Percentiles rank a stretch among this genome's conserved stretches.
Evolutionary conservation across 176 grass and related monocot genomes (phyloP).

Genomic region (Ampelocalamus luodianensis): DNA sequence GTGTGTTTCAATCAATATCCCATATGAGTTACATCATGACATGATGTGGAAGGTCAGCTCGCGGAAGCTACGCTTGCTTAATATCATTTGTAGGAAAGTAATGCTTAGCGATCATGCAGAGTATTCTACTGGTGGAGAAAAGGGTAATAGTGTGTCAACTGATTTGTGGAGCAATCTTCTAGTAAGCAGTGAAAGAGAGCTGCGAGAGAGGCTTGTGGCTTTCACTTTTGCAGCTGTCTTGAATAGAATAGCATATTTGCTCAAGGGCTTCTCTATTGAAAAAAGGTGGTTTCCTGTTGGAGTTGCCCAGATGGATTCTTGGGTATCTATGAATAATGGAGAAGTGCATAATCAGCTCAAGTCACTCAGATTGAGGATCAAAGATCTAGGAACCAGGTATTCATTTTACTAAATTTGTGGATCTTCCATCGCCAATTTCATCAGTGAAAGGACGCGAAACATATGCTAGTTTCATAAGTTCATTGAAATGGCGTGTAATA

Average conservation of each 20-base stretch:
- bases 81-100: conserved; percentile 85
- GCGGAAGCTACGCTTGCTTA: conserved; percentile 74
- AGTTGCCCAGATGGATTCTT: conserved; percentile 72
- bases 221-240: conserved; percentile 69
- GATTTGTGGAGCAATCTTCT: conserved; percentile 74
- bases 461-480: neutral
- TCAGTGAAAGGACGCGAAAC: neutral
- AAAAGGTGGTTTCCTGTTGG: conserved; percentile 64
- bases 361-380: conserved; percentile 56
- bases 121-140: conserved; percentile 21
- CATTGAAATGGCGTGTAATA: neutral
- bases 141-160: conserved; percentile 35
- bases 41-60: conserved; percentile 49
- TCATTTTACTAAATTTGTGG: neutral
- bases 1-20: conserved; percentile 43
- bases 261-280: conserved; percentile 25
- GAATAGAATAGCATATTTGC: conserved; percentile 34
- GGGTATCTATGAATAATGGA: conserved; percentile 56
- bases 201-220: conserved; percentile 68
- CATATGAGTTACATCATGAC: conserved; percentile 29
- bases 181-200: conserved; percentile 67
- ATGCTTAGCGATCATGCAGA: conserved; percentile 47
- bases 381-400: conserved; percentile 67
- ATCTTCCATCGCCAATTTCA: neutral
- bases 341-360: conserved; percentile 54